A percentile compares a stretch with the other conserved stretches of the same genome.
Conservation (phyloP, 208 protist genomes). For the Acanthamoeba triangularis region DNA sequence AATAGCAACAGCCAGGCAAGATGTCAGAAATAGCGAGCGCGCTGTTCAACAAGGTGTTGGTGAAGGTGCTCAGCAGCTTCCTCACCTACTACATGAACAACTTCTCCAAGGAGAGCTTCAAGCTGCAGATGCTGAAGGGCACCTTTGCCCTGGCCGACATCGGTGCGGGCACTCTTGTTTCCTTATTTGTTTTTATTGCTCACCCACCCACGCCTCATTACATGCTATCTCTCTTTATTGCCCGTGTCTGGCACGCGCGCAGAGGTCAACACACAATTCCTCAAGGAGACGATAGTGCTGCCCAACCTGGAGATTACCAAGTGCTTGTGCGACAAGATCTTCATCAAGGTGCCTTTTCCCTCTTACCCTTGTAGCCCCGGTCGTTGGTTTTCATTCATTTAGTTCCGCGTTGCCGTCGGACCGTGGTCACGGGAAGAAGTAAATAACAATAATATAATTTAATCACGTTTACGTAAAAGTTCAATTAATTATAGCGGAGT, state of each 20-base stretch:
- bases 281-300: conserved; percentile 62
- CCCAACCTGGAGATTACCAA: conserved; percentile 64
- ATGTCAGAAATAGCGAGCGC: conserved; percentile 29
- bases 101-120: conserved; percentile 63
- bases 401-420: neutral
- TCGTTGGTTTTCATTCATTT: neutral
- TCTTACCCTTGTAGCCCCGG: neutral
- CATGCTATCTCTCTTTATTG: neutral
- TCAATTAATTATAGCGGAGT: neutral
- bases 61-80: conserved; percentile 66
- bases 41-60: conserved; percentile 58
- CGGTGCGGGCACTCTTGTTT: neutral
- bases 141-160: conserved; percentile 56
- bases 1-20: neutral
- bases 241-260: neutral
- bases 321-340: conserved; percentile 56
- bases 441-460: neutral
- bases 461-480: neutral
- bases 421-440: no score
- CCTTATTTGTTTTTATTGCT: neutral
- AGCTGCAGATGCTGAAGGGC: conserved; percentile 51
- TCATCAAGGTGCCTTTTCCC: neutral
- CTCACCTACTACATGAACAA: conserved; percentile 72
- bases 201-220: neutral
- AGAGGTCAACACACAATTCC: conserved; percentile 60